A percentile compares a stretch with the other conserved stretches of the same genome.
Evolutionary conservation across 163 green algal genomes (phyloP).

Genomic region (Scenedesmus sp.): DNA sequence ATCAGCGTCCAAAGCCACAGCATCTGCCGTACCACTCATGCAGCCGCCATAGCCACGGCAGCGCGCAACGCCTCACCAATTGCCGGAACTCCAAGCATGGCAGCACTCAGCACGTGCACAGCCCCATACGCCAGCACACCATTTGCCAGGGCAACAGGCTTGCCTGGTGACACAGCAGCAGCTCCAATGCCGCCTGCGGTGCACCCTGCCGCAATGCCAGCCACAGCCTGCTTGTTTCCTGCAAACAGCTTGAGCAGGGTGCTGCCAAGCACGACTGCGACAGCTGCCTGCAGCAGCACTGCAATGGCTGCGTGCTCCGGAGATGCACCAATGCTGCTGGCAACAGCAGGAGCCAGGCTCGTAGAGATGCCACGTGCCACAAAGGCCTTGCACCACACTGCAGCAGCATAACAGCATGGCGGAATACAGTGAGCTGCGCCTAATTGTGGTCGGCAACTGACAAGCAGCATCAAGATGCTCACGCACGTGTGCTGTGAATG

Average conservation of each 20-base stretch:
- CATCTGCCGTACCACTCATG: neutral
- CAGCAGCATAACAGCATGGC: neutral
- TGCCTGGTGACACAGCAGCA: neutral
- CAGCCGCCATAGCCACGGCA: neutral
- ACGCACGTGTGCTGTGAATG: too few relatives aligned
- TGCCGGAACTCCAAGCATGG: neutral
- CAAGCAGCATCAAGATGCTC: neutral
- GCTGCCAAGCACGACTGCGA: conserved; percentile 3
- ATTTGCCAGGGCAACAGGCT: conserved; percentile 3
- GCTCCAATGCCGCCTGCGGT: conserved; percentile 23
- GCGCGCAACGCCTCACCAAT: neutral
- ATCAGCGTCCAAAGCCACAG: neutral
- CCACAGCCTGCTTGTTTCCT: neutral
- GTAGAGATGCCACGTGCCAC: neutral
- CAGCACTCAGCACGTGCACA: neutral
- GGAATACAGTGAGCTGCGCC: neutral
- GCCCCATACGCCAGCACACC: conserved; percentile 8
- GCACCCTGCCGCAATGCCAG: neutral
- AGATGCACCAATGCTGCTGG: neutral
- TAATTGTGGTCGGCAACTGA: neutral
- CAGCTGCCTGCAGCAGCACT: conserved; percentile 28
- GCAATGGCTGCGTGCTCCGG: neutral
- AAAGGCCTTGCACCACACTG: conserved; percentile 19
- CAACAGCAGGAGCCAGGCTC: neutral
- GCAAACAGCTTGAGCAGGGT: neutral